Base-by-base conservation (phyloP, 2,329 filamentous ascomycete genomes). In the Curvularia spicifera region DNA sequence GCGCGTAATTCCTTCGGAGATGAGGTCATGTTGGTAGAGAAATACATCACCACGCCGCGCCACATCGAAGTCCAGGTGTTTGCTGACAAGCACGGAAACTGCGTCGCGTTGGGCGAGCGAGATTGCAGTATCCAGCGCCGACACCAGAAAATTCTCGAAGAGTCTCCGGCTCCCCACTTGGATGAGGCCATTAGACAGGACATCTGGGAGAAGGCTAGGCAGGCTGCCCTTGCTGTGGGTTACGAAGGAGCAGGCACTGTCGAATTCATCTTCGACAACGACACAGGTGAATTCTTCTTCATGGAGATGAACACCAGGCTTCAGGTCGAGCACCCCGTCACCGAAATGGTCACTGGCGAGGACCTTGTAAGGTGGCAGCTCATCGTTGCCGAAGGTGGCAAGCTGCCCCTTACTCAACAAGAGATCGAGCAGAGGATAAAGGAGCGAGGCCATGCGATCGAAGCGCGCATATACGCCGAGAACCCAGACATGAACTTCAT, bases 311-410 rank as follows among this genome's bases (percentile, higher is more conserved):
- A 89, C 72, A 89, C 95, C 0, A 85, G 95, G 51, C 81, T 99
- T 20, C 95, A 99, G 78, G 95, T 99, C 49, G 95, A 99, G 79
- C 95, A 99, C 71, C 95, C 95, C 0, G 95, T 98, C 20, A 98
- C 89, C 0, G 90, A 93, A 73, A 88, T 90, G 82, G 87, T 91
- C 2, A 91, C 89, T 9, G 88, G 85, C 0, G 84, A 91, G 48
- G 90, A 93, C 71, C 80, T 99, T 35, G 95, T 99, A 4, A 89
- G 94, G 72, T 99, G 95, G 95, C 95, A 99, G 78, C 91, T 99
- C 71, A 81, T 90, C 69, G 90, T 98, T 43, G 91, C 94, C 46
- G 86, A 89, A 69, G 89, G 89, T 18, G 85, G 85, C n/a, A 81
- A 80, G 50, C 80, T 91, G 5, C 89, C 89, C 1, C 77, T 91